Conservation (phyloP, 495 filamentous ascomycete species). For the Talaromyces borbonicus region DNA sequence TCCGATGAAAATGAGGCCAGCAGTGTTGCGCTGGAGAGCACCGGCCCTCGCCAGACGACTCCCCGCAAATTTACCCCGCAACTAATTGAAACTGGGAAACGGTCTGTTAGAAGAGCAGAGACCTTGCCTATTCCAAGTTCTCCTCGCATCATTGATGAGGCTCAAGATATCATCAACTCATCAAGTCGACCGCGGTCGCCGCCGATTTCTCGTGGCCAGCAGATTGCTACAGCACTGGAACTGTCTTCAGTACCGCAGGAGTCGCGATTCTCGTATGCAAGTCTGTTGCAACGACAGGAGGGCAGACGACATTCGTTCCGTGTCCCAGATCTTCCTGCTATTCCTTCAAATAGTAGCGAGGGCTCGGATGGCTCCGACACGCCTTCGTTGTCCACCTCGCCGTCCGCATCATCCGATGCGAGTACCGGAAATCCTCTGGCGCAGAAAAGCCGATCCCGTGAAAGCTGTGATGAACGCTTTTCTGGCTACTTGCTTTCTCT, state of each 20-base stretch:
- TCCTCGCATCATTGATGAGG: constrained; percentile 1
- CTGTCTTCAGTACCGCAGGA: constrained; percentile 14
- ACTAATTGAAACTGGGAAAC: constrained; percentile 46
- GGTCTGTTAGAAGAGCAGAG: constrained; percentile 34
- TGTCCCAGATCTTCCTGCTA: constrained; percentile 42
- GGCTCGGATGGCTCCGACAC: constrained; percentile 37
- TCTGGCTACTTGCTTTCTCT: constrained; percentile 67
- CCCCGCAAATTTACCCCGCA: constrained; percentile 46
- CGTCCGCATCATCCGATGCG: constrained; percentile 29
- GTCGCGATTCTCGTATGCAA: constrained; percentile 39
- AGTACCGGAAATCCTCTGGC: constrained; percentile 29
- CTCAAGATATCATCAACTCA: constrained; percentile 16
- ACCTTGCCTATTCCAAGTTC: constrained; percentile 7
- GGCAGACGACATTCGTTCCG: constrained; percentile 44
- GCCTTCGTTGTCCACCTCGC: constrained; percentile 40
- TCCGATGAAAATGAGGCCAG: constrained; percentile 6
- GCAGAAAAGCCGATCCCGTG: constrained; percentile 31
- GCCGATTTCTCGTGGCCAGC: constrained; percentile 13
- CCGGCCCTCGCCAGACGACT: constrained; percentile 9
- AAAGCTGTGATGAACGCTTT: constrained; percentile 59
- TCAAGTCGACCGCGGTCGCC: constrained; percentile 13
- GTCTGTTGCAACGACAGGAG: constrained; percentile 29
- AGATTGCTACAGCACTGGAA: constrained; percentile 8
- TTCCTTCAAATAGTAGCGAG: constrained; percentile 47
- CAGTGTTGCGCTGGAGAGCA: constrained; percentile 1